A percentile compares a stretch with the other conserved stretches of the same genome.
Conservation (phyloP, 495 filamentous ascomycete species). For the Lichenothelia convexa region DNA sequence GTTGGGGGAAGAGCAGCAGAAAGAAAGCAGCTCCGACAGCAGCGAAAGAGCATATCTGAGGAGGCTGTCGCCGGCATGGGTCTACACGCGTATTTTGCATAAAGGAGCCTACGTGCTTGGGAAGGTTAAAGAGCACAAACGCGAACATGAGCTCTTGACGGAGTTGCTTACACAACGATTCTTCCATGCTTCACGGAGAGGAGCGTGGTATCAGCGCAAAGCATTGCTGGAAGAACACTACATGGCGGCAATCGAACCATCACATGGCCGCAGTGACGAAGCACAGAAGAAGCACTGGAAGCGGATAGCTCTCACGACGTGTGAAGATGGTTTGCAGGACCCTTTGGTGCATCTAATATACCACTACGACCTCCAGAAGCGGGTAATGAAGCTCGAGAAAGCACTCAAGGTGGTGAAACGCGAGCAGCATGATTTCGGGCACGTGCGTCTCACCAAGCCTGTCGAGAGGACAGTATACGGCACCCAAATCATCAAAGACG, state of each 20-base stretch:
- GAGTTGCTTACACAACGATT: slow-evolving; percentile 67
- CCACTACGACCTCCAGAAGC: slow-evolving; percentile 88
- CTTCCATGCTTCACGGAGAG: slow-evolving; percentile 70
- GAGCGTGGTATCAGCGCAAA: slow-evolving; percentile 91
- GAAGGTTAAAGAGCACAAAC: slow-evolving; percentile 58
- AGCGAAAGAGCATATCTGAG: slow-evolving; percentile 83
- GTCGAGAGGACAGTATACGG: slow-evolving; percentile 58
- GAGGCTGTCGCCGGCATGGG: slow-evolving; percentile 80
- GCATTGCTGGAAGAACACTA: slow-evolving; percentile 91
- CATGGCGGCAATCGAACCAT: slow-evolving; percentile 45
- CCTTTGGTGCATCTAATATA: slow-evolving; percentile 75
- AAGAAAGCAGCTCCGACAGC: slow-evolving; percentile 65
- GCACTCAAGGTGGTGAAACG: slow-evolving; percentile 65
- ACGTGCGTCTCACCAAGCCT: slow-evolving; percentile 58
- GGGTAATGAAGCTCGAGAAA: slow-evolving; percentile 75
- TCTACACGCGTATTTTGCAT: slow-evolving; percentile 84
- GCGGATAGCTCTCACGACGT: slow-evolving; percentile 59
- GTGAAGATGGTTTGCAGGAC: slow-evolving; percentile 74
- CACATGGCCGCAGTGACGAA: slow-evolving; percentile 34
- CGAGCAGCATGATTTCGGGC: slow-evolving; percentile 81
- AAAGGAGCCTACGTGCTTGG: slow-evolving; percentile 70
- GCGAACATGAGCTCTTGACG: slow-evolving; percentile 54
- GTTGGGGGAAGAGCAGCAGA: slow-evolving; percentile 56
- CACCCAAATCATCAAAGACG: slow-evolving; percentile 44
- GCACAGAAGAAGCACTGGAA: slow-evolving; percentile 70